A percentile compares a stretch with the other conserved stretches of the same genome.
Evolutionary conservation across 2,329 filamentous ascomycete genomes (phyloP).

Genomic region (Clarireedia hainanense): DNA sequence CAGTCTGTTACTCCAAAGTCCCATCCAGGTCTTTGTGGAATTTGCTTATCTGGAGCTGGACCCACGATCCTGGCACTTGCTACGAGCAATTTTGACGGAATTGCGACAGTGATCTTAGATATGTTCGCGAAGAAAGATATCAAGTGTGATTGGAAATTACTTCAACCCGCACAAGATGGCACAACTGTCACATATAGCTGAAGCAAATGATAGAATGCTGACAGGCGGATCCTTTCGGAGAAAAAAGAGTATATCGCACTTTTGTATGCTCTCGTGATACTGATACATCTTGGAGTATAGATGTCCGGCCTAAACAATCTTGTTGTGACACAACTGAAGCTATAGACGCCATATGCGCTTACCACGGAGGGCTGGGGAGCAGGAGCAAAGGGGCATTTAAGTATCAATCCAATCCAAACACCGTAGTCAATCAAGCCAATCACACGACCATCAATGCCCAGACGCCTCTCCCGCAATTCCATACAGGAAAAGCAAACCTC

Average conservation of each 20-base stretch:
- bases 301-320: not conserved
- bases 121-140: conserved; percentile 68
- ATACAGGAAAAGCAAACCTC: not conserved
- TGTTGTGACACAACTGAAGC: not conserved
- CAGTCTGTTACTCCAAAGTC: conserved; percentile 82
- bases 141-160: conserved; percentile 74
- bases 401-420: not conserved
- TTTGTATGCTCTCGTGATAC: not conserved
- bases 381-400: not conserved
- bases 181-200: conserved; percentile 26
- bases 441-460: not conserved
- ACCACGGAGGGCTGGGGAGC: not conserved
- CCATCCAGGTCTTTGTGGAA: conserved; percentile 82
- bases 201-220: not conserved
- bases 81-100: conserved; percentile 80
- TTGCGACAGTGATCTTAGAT: conserved; percentile 70
- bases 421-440: not conserved
- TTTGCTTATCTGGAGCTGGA: conserved; percentile 90
- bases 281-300: not conserved
- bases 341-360: not conserved
- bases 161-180: conserved; percentile 75
- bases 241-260: not conserved
- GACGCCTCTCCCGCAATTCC: not conserved
- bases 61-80: conserved; percentile 92
- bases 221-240: not conserved